Evolutionary conservation across 805 yeast genomes (phyloP).

Genomic region (Saturnispora ahearnii): DNA sequence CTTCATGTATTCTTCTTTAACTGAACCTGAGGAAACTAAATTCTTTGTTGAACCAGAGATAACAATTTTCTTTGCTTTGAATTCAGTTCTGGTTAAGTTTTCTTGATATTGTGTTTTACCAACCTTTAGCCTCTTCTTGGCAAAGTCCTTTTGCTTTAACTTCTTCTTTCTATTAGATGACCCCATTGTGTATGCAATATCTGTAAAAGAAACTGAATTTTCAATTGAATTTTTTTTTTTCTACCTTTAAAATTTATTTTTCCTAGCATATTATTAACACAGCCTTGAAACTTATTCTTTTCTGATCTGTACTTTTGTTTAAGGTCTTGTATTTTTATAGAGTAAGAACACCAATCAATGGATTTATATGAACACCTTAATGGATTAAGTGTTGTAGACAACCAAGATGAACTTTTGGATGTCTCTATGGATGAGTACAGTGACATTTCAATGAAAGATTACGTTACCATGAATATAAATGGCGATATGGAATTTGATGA

Average conservation of each 20-base stretch:
- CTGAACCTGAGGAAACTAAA: slow-evolving; percentile 4
- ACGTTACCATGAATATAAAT: not conserved
- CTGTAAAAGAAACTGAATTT: not conserved
- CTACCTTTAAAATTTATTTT: not conserved
- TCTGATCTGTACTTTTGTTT: not conserved
- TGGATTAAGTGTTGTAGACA: not conserved
- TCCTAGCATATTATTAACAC: slow-evolving; percentile 3
- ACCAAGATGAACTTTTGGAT: not conserved
- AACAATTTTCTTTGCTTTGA: slow-evolving; percentile 51
- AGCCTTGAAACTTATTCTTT: slow-evolving; percentile 5
- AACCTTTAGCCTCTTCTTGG: slow-evolving; percentile 72
- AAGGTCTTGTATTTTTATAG: not conserved
- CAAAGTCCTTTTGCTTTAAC: slow-evolving; percentile 66
- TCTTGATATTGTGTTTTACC: slow-evolving; percentile 74
- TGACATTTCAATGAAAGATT: slow-evolving; percentile 6
- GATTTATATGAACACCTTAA: not conserved
- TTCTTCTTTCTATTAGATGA: slow-evolving; percentile 45
- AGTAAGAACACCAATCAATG: not conserved
- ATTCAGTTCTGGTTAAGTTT: slow-evolving; percentile 80
- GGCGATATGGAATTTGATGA: not conserved
- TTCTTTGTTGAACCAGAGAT: slow-evolving; percentile 27
- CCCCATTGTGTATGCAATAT: slow-evolving; percentile 27
- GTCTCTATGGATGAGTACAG: not conserved
- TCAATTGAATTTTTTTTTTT: not conserved
- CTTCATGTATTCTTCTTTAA: slow-evolving; percentile 29